These are phyloP conservation scores for Leccinum truebloodii DNA, from an alignment of 768 basidiomycete species.

Conservation along the genomic window DNA sequence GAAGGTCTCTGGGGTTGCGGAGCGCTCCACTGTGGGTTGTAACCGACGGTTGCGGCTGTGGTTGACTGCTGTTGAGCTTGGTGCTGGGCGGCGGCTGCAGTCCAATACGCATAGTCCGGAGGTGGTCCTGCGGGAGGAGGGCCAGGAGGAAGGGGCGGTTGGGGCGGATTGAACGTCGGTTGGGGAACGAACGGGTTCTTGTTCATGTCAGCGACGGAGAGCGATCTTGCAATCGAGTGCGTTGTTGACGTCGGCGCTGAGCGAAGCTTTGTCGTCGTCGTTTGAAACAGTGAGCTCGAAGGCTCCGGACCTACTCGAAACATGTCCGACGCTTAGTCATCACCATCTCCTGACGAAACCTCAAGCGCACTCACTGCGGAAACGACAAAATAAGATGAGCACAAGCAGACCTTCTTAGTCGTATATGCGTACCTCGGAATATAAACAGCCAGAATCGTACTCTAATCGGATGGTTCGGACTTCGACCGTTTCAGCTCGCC, in stretches of 20 bases:
- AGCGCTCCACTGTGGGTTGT: constrained; percentile 66
- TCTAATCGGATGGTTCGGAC: too few species aligned
- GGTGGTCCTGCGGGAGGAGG: constrained; percentile 73
- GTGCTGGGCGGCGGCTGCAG: constrained; percentile 52
- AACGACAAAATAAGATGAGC: too few species aligned
- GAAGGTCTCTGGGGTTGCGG: constrained; percentile 67
- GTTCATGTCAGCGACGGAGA: constrained; percentile 53
- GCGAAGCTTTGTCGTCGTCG: constrained; percentile 23
- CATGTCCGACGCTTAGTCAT: constrained; percentile 29
- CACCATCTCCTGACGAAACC: neutral
- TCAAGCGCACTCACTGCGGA: too few species aligned
- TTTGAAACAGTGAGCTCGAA: constrained; percentile 25
- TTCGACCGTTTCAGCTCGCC: too few species aligned
- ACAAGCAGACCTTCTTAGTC: too few species aligned
- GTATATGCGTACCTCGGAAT: too few species aligned
- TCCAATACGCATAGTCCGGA: constrained; percentile 81
- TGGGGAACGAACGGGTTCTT: constrained; percentile 82
- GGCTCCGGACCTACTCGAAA: constrained; percentile 13
- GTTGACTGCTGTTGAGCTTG: constrained; percentile 36
- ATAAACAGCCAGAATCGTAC: too few species aligned
- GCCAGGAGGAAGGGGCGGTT: constrained; percentile 79
- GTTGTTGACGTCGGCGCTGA: constrained; percentile 13
- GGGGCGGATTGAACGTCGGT: constrained; percentile 65
- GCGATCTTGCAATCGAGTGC: constrained; percentile 14
- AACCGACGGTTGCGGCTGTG: constrained; percentile 47